Evolutionary conservation across 2,329 filamentous ascomycete species (phyloP).

Genomic region (Nemania serpens): DNA sequence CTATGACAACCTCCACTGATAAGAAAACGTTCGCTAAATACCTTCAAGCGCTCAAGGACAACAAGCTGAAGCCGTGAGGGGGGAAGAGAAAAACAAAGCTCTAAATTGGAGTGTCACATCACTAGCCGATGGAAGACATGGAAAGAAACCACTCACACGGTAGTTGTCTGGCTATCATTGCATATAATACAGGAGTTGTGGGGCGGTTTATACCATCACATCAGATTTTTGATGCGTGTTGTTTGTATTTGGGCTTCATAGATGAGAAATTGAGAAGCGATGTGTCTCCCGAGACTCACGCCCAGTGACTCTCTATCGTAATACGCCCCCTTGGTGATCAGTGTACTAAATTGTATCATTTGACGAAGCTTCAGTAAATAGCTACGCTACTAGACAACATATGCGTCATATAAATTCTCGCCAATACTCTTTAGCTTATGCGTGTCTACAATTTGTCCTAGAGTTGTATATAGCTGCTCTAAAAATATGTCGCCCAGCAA

Average conservation of each 20-base stretch:
- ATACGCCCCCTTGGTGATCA: not conserved
- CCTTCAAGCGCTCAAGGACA: conserved; percentile 62
- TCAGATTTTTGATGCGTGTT: conserved; percentile 29
- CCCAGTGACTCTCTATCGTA: not conserved
- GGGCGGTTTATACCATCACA: conserved; percentile 38
- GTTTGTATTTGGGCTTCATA: conserved; percentile 31
- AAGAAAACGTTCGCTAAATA: conserved; percentile 68
- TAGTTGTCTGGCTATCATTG: conserved; percentile 31
- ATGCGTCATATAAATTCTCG: too few species aligned
- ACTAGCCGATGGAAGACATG: not conserved
- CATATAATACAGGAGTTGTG: conserved; percentile 39
- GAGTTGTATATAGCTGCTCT: too few species aligned
- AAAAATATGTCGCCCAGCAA: too few species aligned
- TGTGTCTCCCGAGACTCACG: conserved; percentile 10
- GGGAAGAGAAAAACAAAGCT: not conserved
- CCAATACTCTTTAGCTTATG: too few species aligned
- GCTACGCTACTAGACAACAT: not conserved
- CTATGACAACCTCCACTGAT: conserved; percentile 62
- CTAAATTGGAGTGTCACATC: not conserved
- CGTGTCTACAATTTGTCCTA: too few species aligned
- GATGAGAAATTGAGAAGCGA: conserved; percentile 30
- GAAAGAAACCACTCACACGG: conserved; percentile 16
- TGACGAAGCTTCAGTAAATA: not conserved
- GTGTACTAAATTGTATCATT: not conserved
- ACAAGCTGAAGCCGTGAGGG: conserved; percentile 22